These are phyloP conservation scores for Wickerhamiella spandovensis DNA, from an alignment of 805 yeast genomes.

Conservation along the genomic window DNA sequence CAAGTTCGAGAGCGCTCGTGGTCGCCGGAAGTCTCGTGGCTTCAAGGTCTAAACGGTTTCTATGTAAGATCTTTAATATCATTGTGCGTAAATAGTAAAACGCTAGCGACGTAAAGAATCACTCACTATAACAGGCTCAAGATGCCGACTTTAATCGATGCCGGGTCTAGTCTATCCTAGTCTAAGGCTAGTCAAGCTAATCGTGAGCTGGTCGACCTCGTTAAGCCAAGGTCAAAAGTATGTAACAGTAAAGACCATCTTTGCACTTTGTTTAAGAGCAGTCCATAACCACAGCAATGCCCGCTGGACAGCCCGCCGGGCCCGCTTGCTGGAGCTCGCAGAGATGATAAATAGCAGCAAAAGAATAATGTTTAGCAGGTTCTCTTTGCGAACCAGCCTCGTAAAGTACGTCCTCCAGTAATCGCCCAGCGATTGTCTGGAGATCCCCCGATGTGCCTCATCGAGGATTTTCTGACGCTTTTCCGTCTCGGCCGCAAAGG, in stretches of 20 bases:
- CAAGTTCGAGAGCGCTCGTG: conserved; percentile 99
- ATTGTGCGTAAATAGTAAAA: neutral
- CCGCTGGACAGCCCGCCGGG: conserved; percentile 1
- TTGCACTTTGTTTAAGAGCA: conserved; percentile 4
- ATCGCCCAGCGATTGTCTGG: neutral
- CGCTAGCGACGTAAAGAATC: no score
- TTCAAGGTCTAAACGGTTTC: conserved; percentile 81
- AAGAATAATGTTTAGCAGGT: conserved; percentile 7
- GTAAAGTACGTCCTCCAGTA: conserved; percentile 9
- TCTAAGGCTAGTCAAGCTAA: no score
- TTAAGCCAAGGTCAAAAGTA: conserved; percentile 8
- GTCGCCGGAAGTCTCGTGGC: conserved; percentile 98
- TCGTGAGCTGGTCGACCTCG: no score
- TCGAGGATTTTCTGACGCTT: neutral
- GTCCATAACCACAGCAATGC: conserved; percentile 10
- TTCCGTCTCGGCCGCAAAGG: neutral
- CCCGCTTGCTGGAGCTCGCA: conserved; percentile 3
- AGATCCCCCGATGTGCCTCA: neutral
- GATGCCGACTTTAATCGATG: no score
- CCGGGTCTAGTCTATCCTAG: no score
- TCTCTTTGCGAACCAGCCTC: conserved; percentile 10
- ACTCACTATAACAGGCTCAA: no score
- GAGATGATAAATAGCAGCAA: conserved; percentile 5
- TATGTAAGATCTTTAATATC: conserved; percentile 1
- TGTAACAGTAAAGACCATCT: conserved; percentile 13